A percentile compares a stretch with the other conserved stretches of the same genome.
Evolutionary conservation across 169 alveolate genomes (phyloP).

Genomic region (Theileria orientalis): DNA sequence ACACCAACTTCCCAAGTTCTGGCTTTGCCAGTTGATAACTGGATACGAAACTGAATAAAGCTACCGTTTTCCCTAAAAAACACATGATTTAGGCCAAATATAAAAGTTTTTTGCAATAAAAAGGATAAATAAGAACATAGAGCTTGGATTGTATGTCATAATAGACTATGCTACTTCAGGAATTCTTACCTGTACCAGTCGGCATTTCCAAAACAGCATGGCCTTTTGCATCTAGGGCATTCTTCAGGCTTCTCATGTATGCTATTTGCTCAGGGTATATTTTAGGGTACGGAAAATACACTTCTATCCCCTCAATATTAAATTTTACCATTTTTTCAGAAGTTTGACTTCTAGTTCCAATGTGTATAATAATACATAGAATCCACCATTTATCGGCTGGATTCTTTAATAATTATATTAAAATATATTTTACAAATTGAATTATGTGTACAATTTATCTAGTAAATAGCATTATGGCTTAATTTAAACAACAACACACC

Average conservation of each 20-base stretch:
- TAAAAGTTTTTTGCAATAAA: too few species aligned
- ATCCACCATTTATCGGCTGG: background rate
- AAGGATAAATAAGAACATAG: too few species aligned
- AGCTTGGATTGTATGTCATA: too few species aligned
- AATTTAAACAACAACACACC: too few species aligned
- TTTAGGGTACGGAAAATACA: slow-evolving; percentile 91
- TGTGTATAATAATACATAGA: background rate
- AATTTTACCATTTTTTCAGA: slow-evolving; percentile 78
- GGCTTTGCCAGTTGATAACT: slow-evolving; percentile 89
- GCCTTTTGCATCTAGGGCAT: slow-evolving; percentile 88
- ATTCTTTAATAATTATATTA: background rate
- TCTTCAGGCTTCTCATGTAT: slow-evolving; percentile 87
- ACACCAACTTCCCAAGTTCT: slow-evolving; percentile 81
- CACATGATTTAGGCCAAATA: background rate
- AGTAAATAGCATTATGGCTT: too few species aligned
- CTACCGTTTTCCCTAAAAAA: slow-evolving; percentile 91
- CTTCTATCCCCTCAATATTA: slow-evolving; percentile 86
- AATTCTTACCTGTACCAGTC: slow-evolving; percentile 88
- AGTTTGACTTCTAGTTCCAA: background rate
- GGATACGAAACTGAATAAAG: slow-evolving; percentile 89
- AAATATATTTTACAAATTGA: background rate
- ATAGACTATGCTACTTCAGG: too few species aligned
- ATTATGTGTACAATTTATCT: too few species aligned
- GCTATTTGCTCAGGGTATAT: slow-evolving; percentile 94
- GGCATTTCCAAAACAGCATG: slow-evolving; percentile 98